phyloP scores from a whole-genome alignment of 202 grass and related monocot species.

The Setaria viridis region DNA sequence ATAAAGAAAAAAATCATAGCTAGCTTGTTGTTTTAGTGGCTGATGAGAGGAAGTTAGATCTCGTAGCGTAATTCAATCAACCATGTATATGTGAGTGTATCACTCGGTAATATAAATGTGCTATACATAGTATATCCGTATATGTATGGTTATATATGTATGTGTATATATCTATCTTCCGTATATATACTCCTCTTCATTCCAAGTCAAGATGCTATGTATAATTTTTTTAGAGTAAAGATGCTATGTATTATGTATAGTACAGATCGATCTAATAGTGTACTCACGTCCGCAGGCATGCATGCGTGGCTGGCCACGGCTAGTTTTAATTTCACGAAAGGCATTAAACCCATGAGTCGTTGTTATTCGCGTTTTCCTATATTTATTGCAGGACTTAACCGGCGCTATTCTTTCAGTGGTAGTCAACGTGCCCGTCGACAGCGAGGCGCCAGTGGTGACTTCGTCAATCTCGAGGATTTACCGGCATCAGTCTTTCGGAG shows the following conservation, averaged over 20 bases:
- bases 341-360: neutral
- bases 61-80: neutral
- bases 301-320: neutral
- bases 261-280: neutral
- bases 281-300: neutral
- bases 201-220: neutral
- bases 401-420: no score
- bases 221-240: neutral
- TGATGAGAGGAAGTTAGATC: neutral
- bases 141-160: neutral
- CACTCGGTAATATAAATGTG: neutral
- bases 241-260: neutral
- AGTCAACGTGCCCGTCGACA: no score
- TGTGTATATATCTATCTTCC: neutral
- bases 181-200: neutral
- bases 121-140: neutral
- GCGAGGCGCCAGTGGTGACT: no score
- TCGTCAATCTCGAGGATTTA: no score
- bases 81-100: no score
- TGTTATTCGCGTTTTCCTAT: no score
- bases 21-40: no score
- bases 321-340: neutral
- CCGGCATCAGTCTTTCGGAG: no score
- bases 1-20: neutral
- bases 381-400: no score